These are phyloP conservation scores for Apophysomyces ossiformis DNA, from an alignment of 371 early-diverging fungal species.

Conservation along the genomic window DNA sequence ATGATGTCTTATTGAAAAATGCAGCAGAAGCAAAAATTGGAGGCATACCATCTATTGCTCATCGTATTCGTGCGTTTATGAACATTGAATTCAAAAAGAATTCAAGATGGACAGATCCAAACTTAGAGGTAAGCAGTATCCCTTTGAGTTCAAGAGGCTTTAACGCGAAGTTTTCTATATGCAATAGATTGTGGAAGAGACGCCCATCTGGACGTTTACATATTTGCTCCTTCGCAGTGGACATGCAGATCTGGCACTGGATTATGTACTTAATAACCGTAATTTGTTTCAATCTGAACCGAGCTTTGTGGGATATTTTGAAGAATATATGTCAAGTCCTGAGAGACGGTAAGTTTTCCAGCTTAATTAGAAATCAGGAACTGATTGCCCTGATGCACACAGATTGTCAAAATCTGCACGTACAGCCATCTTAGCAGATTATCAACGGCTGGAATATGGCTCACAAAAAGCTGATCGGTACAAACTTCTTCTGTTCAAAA, in stretches of 20 bases:
- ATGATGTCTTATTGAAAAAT: conserved; percentile 58
- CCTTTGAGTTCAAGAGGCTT: not conserved
- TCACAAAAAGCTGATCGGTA: conserved; percentile 74
- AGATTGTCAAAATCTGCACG: conserved; percentile 52
- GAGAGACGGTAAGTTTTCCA: conserved; percentile 25
- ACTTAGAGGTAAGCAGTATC: conserved; percentile 50
- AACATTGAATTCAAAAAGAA: conserved; percentile 60
- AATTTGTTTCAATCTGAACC: conserved; percentile 57
- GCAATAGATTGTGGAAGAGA: conserved; percentile 54
- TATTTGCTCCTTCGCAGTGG: conserved; percentile 83
- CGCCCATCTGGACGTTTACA: conserved; percentile 86
- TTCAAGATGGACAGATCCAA: conserved; percentile 52
- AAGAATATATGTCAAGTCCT: conserved; percentile 64
- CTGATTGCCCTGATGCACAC: not conserved
- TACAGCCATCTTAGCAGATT: conserved; percentile 58
- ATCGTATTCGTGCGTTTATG: conserved; percentile 71
- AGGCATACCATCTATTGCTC: conserved; percentile 70
- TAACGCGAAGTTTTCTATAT: not conserved
- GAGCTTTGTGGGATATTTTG: conserved; percentile 67
- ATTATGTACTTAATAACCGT: conserved; percentile 63
- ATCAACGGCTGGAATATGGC: conserved; percentile 57
- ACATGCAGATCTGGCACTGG: conserved; percentile 61
- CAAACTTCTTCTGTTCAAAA: conserved; percentile 85
- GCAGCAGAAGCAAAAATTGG: conserved; percentile 70
- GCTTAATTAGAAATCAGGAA: no score